Base-by-base conservation (phyloP, 2,329 filamentous ascomycete genomes). In the Monosporascus sp. region DNA sequence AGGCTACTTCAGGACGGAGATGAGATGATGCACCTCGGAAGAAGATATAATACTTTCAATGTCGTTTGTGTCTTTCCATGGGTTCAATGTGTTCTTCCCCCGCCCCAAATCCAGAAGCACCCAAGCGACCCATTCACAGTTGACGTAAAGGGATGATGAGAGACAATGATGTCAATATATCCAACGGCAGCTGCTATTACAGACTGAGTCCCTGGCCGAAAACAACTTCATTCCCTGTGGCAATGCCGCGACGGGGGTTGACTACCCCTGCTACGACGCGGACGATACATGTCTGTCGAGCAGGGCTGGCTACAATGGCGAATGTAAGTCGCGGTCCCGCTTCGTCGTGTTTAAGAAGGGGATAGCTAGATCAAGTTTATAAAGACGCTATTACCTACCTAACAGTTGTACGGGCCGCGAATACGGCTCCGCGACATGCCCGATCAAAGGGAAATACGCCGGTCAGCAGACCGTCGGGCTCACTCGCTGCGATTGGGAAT, bases 161-260 rank as follows among this genome's bases (percentile, higher is more conserved):
- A 20, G 18, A 52, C 11, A 14, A 20, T 18, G 54, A 54, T 24
- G 11, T 55, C 3, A 38, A 52, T 36, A 57, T 61, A 50, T 60
- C 60, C 3, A 60, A 60, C 25, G 60, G 60, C 41, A 58, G 54
- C 18, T 62, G 58, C 46, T 62, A 54, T 25, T 61, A 49, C 17
- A 49, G 22, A 22, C 24, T 8, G 39, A 52, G 18, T 27, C 25
- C 2, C 9, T 48, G 31, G 51, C 58, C 8, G 44, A 38, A 3
- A 17, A 49, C 3, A 52, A 51, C 2, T 62, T 60, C 27, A 58
- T 62, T 15, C 58, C 60, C 27, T 62, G 60, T 27, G 58, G 60
- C 8, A 63, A 63, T 27, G 56, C 53, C 27, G 58, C 49, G 15
- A 17, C 25, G 22, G 57, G 54, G 3, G 38, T 17, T 18, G 15